Conservation (phyloP, 2,329 filamentous ascomycete species). For the Botrytis tulipae region DNA sequence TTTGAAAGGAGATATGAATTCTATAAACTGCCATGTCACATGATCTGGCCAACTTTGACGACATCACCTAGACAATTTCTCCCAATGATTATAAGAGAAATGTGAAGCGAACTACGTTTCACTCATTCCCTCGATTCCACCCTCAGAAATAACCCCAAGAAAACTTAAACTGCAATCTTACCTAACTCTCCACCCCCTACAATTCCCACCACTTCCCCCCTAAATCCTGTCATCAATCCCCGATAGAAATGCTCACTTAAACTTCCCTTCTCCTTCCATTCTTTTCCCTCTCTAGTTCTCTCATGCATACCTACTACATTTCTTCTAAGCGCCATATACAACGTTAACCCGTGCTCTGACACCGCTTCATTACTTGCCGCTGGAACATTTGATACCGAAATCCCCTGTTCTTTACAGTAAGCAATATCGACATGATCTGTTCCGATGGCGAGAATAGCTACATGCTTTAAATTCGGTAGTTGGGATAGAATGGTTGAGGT, state of each 20-base stretch:
- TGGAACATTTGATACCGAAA: constrained; percentile 42
- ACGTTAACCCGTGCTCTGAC: constrained; percentile 36
- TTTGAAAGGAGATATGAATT: too few relatives aligned
- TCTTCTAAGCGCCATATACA: constrained; percentile 41
- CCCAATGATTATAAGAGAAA: neutral
- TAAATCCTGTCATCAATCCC: constrained; percentile 29
- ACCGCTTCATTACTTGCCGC: constrained; percentile 41
- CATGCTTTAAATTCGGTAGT: constrained; percentile 38
- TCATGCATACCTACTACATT: constrained; percentile 39
- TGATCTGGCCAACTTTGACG: neutral
- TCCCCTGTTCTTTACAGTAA: constrained; percentile 38
- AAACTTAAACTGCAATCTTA: constrained; percentile 18
- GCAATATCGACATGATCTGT: constrained; percentile 42
- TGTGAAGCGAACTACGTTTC: neutral
- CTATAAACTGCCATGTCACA: neutral
- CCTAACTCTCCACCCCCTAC: constrained; percentile 35
- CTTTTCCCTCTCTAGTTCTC: constrained; percentile 32
- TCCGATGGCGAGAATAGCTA: constrained; percentile 42
- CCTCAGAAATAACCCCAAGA: neutral
- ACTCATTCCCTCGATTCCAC: too few relatives aligned
- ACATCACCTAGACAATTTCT: neutral
- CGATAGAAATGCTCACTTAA: constrained; percentile 31
- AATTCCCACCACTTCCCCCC: constrained; percentile 34
- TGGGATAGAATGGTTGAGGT: constrained; percentile 34
- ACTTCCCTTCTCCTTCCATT: constrained; percentile 28